These are phyloP conservation scores for Aquilaria sinensis DNA, from an alignment of 345 rosid genomes.

Conservation along the genomic window DNA sequence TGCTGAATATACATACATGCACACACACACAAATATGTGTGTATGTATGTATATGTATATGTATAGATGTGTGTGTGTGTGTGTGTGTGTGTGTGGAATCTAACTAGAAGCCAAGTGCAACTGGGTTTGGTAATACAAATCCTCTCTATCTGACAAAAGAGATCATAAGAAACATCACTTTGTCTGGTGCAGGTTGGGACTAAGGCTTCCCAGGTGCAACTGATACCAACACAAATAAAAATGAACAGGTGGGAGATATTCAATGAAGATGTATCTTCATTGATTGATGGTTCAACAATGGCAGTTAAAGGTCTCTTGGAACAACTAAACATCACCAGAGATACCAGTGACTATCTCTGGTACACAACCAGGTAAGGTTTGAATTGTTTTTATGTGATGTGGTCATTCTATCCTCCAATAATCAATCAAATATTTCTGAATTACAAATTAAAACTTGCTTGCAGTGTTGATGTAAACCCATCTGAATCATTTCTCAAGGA, in stretches of 20 bases:
- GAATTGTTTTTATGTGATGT: not conserved
- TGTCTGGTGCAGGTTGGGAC: slow-evolving; percentile 29
- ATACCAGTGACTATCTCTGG: slow-evolving; percentile 66
- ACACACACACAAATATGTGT: too few relatives aligned
- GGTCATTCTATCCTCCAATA: not conserved
- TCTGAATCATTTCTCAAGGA: slow-evolving; percentile 45
- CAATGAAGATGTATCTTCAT: slow-evolving; percentile 41
- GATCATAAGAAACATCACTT: not conserved
- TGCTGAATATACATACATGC: too few relatives aligned
- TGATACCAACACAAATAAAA: slow-evolving; percentile 28
- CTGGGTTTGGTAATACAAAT: too few relatives aligned
- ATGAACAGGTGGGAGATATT: slow-evolving; percentile 41
- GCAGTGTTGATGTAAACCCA: slow-evolving; percentile 37
- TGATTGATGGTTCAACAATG: slow-evolving; percentile 28
- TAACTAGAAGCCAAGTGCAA: too few relatives aligned
- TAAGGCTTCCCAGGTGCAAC: slow-evolving; percentile 27
- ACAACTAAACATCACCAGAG: slow-evolving; percentile 59
- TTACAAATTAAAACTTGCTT: slow-evolving; percentile 1
- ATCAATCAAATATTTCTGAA: not conserved
- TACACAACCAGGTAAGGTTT: slow-evolving; percentile 48
- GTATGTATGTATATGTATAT: too few relatives aligned
- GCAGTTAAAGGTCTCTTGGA: slow-evolving; percentile 44
- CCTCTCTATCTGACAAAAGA: too few relatives aligned
- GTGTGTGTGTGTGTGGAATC: too few relatives aligned
- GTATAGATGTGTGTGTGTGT: too few relatives aligned